phyloP scores from a whole-genome alignment of 805 yeast genomes.

The Candida lessepsii region DNA sequence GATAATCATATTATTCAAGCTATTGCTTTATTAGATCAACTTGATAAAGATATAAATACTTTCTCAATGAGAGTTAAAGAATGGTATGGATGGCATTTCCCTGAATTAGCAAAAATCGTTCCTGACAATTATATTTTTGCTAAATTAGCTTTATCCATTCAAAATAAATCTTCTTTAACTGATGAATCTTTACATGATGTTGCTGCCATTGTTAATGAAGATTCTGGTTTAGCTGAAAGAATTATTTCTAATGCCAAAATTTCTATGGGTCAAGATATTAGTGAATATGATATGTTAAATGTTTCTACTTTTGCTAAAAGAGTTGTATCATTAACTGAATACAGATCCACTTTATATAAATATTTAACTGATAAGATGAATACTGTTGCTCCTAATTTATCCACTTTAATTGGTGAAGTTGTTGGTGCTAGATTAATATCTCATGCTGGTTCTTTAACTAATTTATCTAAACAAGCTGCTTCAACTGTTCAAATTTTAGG shows the following conservation, averaged over 20 bases:
- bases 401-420: slow-evolving; percentile 97
- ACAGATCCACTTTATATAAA: slow-evolving; percentile 78
- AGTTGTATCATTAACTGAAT: slow-evolving; percentile 87
- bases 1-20: slow-evolving; percentile 99
- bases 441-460: slow-evolving; percentile 97
- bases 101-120: slow-evolving; percentile 89
- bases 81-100: slow-evolving; percentile 99
- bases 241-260: slow-evolving; percentile 93
- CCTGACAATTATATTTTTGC: slow-evolving; percentile 88
- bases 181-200: slow-evolving; percentile 95
- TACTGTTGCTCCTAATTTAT: slow-evolving; percentile 94
- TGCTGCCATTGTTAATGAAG: slow-evolving; percentile 87
- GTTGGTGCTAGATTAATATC: slow-evolving; percentile 98
- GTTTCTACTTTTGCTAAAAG: slow-evolving; percentile 89
- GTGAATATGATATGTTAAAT: slow-evolving; percentile 91
- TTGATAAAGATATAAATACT: slow-evolving; percentile 97
- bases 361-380: slow-evolving; percentile 95
- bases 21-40: slow-evolving; percentile 93
- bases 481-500: slow-evolving; percentile 98
- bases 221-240: slow-evolving; percentile 84
- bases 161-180: slow-evolving; percentile 79
- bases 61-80: slow-evolving; percentile 96
- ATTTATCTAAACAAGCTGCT: slow-evolving; percentile 96
- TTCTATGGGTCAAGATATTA: slow-evolving; percentile 98
- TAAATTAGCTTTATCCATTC: slow-evolving; percentile 73